Evolutionary conservation across 305 asterid species (phyloP).

Genomic region (Fraxinus floribunda): DNA sequence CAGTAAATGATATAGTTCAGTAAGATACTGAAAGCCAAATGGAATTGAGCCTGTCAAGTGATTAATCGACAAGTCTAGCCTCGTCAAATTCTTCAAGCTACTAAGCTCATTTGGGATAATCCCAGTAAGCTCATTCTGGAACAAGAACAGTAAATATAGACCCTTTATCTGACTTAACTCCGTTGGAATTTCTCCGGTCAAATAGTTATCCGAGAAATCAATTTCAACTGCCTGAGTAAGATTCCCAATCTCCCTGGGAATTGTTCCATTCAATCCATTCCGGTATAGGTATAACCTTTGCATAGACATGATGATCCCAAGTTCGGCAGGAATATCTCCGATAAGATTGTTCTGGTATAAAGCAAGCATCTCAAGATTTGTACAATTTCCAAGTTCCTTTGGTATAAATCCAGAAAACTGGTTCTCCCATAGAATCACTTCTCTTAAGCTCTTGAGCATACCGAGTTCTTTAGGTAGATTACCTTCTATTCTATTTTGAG

Average conservation of each 20-base stretch:
- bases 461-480: constrained; percentile 75
- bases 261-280: constrained; percentile 68
- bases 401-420: constrained; percentile 71
- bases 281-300: constrained; percentile 55
- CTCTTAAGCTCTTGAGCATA: constrained; percentile 49
- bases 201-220: constrained; percentile 82
- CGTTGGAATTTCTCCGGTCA: constrained; percentile 69
- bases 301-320: constrained; percentile 50
- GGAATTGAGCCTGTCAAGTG: constrained; percentile 78
- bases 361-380: constrained; percentile 59
- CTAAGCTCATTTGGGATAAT: constrained; percentile 70
- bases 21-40: constrained; percentile 60
- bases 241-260: constrained; percentile 78
- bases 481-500: constrained; percentile 68
- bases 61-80: constrained; percentile 78
- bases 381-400: constrained; percentile 67
- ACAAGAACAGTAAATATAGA: constrained; percentile 53
- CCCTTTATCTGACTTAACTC: constrained; percentile 56
- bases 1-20: constrained; percentile 56
- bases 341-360: constrained; percentile 66
- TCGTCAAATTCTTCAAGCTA: constrained; percentile 53
- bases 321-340: constrained; percentile 70
- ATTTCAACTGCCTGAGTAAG: constrained; percentile 54
- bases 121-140: constrained; percentile 69
- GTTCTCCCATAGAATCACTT: constrained; percentile 69